Base-by-base conservation (phyloP, 2,329 filamentous ascomycete species). In the Pseudogymnoascus sp. region DNA sequence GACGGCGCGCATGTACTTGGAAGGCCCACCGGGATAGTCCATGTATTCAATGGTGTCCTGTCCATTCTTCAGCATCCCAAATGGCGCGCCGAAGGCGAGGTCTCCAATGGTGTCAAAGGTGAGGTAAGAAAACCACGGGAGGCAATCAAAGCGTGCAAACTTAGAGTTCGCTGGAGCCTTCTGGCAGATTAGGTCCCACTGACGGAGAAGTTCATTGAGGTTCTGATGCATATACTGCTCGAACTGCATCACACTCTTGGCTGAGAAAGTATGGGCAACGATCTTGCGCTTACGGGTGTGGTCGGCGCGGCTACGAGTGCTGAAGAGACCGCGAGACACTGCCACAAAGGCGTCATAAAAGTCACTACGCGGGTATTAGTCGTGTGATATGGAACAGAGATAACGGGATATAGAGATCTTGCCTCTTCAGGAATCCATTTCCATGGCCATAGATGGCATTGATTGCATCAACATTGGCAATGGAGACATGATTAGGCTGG, bases 261-360 rank as follows among this genome's bases (percentile, higher is more conserved):
- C 81, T 13, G 86, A 89, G 77, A 96, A 96, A 29, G 90, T 93
- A 74, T 96, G 90, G 1, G 89, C 86, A 47, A 96, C 85, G 7
- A 90, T 86, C 81, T 96, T 96, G 71, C 91, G 85, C 81, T 96
- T 96, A 67, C 91, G 86, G 0, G 87, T 87, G 75, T 96, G 91
- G 71, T 96, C 90, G 0, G 80, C 79, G 47, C 91, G 84, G 76
- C 92, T 85, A n/a, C 91, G 82, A 0, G 91, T 96, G 75, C 93
- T 96, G 84, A 96, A 96, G 13, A 96, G 81, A 11, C 91, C 91
- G 6, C 90, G 84, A 53, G 82, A 83, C 71, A 96, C 95, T 11
- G 89, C 92, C 62, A 96, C 91, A 69, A 96, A 96, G 60, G 90
- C 89, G 70, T 96, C 91, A 70, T 96, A 96, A 77, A 92, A 96